Evolutionary conservation across 1,284 basidiomycete species (phyloP).

Genomic region (Fomes fomentarius): DNA sequence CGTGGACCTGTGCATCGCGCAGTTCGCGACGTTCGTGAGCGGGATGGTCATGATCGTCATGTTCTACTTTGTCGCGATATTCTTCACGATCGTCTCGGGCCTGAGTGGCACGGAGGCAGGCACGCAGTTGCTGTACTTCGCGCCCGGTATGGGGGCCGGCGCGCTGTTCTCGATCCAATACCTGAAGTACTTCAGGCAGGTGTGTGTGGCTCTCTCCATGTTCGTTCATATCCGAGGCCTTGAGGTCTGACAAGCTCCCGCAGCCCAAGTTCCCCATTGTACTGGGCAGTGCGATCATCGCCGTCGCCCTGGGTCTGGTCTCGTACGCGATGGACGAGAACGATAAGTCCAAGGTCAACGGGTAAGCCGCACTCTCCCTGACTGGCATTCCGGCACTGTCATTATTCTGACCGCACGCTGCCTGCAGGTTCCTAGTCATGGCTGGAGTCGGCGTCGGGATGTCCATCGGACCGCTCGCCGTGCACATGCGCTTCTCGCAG

Average conservation of each 20-base stretch:
- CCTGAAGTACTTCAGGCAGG: conserved; percentile 31
- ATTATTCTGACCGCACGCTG: background rate
- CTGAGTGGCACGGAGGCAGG: conserved; percentile 42
- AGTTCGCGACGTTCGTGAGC: conserved; percentile 41
- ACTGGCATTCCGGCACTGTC: background rate
- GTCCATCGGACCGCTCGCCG: conserved; percentile 39
- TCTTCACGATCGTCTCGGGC: conserved; percentile 48
- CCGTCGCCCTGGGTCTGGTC: conserved; percentile 45
- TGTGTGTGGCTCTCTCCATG: conserved; percentile 2
- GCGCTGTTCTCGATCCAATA: conserved; percentile 31
- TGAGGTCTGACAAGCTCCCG: background rate
- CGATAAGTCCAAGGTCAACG: conserved; percentile 39
- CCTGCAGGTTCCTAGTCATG: conserved; percentile 47
- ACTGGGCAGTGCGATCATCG: conserved; percentile 39
- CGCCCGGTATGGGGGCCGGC: conserved; percentile 46
- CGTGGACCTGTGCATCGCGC: conserved; percentile 42
- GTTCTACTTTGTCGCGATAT: conserved; percentile 57
- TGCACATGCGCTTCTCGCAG: conserved; percentile 51
- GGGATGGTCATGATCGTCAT: conserved; percentile 55
- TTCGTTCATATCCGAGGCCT: background rate
- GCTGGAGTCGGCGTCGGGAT: conserved; percentile 49
- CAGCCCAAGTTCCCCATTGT: conserved; percentile 48
- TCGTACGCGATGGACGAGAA: conserved; percentile 44
- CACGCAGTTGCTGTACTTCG: conserved; percentile 50
- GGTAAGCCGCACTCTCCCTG: conserved; percentile 33